Conservation (phyloP, 805 yeast genomes). For the Scheffersomyces amazonensis region DNA sequence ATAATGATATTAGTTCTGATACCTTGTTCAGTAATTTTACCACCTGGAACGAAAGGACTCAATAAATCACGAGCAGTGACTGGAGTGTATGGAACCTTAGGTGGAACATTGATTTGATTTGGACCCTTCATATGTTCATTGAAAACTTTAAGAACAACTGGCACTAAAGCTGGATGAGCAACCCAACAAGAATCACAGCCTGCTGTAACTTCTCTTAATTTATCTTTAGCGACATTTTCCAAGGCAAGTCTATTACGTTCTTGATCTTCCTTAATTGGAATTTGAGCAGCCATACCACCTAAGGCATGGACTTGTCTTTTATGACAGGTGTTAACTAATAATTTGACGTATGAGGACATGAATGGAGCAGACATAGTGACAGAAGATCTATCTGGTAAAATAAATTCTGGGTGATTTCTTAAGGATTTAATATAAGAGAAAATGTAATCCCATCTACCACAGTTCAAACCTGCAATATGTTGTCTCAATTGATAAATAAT, state of each 20-base stretch:
- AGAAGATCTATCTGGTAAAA: slow-evolving; percentile 75
- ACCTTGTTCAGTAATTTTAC: slow-evolving; percentile 66
- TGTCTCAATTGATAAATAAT: slow-evolving; percentile 72
- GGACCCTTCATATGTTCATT: slow-evolving; percentile 79
- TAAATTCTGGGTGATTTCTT: slow-evolving; percentile 62
- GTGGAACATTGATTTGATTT: slow-evolving; percentile 64
- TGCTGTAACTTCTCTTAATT: slow-evolving; percentile 69
- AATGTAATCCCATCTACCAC: slow-evolving; percentile 90
- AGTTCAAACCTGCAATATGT: slow-evolving; percentile 77
- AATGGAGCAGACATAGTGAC: slow-evolving; percentile 81
- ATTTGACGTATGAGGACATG: slow-evolving; percentile 74
- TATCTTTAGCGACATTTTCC: slow-evolving; percentile 71
- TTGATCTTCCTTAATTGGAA: slow-evolving; percentile 72
- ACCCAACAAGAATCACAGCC: slow-evolving; percentile 92
- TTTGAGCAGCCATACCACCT: slow-evolving; percentile 91
- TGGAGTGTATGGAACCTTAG: slow-evolving; percentile 47
- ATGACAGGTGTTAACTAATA: slow-evolving; percentile 72
- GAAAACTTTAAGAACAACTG: slow-evolving; percentile 69
- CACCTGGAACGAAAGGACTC: slow-evolving; percentile 62
- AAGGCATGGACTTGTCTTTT: slow-evolving; percentile 79
- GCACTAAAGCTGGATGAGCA: slow-evolving; percentile 81
- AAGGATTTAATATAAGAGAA: slow-evolving; percentile 76
- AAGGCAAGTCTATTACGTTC: slow-evolving; percentile 63
- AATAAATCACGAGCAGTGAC: slow-evolving; percentile 57
- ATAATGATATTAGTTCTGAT: slow-evolving; percentile 69